Conservation (phyloP, 139 green algal species). For the Micromonas pusilla region DNA sequence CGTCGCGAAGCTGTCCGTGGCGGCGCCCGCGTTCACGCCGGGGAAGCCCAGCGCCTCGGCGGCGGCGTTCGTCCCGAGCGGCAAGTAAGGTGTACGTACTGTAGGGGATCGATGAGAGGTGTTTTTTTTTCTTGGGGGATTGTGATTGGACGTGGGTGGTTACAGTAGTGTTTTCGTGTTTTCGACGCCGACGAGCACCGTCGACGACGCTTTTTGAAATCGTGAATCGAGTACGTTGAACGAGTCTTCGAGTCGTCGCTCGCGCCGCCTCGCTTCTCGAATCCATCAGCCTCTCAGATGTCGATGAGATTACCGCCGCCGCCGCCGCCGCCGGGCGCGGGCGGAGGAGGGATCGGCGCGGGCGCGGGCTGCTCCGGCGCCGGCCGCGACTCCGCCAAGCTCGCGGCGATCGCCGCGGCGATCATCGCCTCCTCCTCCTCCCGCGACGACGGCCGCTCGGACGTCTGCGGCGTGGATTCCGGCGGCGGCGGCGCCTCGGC, state of each 20-base stretch:
- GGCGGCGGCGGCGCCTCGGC: too few relatives aligned
- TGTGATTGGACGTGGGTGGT: too few relatives aligned
- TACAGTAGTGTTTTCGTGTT: too few relatives aligned
- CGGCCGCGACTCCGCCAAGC: neutral
- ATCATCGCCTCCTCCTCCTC: conserved; percentile 13
- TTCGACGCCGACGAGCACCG: too few relatives aligned
- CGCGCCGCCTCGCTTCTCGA: too few relatives aligned
- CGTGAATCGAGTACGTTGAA: too few relatives aligned
- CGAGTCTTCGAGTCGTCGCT: too few relatives aligned
- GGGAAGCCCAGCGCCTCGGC: too few relatives aligned
- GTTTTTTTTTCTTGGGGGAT: neutral
- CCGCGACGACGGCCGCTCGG: neutral
- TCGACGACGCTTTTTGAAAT: too few relatives aligned
- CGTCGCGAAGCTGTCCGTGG: neutral
- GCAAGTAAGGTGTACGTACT: neutral
- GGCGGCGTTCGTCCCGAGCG: neutral
- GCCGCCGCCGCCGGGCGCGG: too few relatives aligned
- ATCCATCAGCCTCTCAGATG: neutral
- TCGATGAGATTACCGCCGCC: neutral
- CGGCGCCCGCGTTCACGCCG: neutral
- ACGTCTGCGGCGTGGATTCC: too few relatives aligned
- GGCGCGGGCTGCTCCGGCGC: neutral
- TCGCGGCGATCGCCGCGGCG: conserved; percentile 4
- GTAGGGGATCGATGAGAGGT: neutral
- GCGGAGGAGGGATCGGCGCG: neutral